A percentile compares a stretch with the other conserved stretches of the same genome.
Conservation (phyloP, 768 basidiomycete species). For the Psilocybe cubensis region DNA sequence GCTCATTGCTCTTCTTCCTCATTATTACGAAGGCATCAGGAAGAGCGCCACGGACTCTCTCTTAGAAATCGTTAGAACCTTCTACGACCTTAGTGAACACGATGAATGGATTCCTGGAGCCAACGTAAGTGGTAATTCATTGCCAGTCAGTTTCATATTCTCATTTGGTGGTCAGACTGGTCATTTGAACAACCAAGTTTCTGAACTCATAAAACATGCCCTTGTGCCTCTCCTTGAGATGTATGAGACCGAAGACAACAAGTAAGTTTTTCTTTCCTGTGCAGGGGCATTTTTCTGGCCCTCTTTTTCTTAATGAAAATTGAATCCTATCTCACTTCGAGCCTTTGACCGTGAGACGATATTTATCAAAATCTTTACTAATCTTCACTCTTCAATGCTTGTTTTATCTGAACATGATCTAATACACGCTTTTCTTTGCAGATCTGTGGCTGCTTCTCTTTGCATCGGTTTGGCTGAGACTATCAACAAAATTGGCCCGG, state of each 20-base stretch:
- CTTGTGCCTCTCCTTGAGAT: constrained; percentile 80
- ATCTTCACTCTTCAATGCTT: constrained; percentile 20
- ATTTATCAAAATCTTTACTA: constrained; percentile 37
- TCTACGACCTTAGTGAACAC: constrained; percentile 86
- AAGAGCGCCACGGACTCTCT: constrained; percentile 90
- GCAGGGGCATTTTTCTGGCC: neutral
- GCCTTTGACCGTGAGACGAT: constrained; percentile 66
- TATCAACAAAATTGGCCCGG: constrained; percentile 90
- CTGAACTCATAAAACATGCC: constrained; percentile 76
- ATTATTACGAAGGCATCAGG: constrained; percentile 98
- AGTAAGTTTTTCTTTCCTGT: constrained; percentile 59
- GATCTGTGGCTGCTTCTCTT: constrained; percentile 85
- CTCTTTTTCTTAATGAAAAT: constrained; percentile 48
- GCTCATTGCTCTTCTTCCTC: constrained; percentile 77
- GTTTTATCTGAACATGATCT: constrained; percentile 3
- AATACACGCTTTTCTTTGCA: constrained; percentile 32
- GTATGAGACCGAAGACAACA: constrained; percentile 95
- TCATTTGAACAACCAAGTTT: constrained; percentile 69
- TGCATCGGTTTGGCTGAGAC: constrained; percentile 92
- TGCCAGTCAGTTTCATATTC: neutral
- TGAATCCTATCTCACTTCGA: constrained; percentile 83
- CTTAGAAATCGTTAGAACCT: constrained; percentile 86
- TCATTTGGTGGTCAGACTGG: constrained; percentile 15
- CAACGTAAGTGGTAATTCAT: constrained; percentile 48
- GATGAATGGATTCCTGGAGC: constrained; percentile 83